Percentiles rank a stretch among this genome's conserved stretches.
These are phyloP conservation scores for Ophiostoma sp. DNA, from an alignment of 2,329 filamentous ascomycete genomes.

Conservation along the genomic window DNA sequence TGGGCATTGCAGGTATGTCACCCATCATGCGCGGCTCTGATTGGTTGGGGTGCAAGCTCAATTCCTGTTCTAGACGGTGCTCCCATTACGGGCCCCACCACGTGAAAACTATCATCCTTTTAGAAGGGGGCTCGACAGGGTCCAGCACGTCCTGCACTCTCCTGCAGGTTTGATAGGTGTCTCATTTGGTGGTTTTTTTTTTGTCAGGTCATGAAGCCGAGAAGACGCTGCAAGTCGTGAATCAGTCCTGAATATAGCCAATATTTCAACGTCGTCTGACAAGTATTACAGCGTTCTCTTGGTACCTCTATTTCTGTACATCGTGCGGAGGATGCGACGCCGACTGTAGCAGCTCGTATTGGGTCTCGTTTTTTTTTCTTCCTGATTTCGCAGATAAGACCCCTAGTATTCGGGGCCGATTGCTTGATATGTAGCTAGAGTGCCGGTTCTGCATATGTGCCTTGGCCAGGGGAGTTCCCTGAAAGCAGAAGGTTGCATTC, in stretches of 20 bases:
- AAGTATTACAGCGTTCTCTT: background rate
- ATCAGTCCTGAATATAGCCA: background rate
- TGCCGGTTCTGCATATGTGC: background rate
- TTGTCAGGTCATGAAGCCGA: background rate
- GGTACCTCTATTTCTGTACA: background rate
- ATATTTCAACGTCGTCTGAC: background rate
- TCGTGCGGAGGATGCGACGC: background rate
- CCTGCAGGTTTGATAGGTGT: background rate
- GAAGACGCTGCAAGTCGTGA: background rate
- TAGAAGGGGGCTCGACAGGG: background rate
- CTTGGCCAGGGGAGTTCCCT: slow-evolving; percentile 11
- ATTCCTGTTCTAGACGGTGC: slow-evolving; percentile 1
- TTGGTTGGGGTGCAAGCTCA: background rate
- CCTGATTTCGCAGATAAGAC: slow-evolving; percentile 9
- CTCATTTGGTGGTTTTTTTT: background rate
- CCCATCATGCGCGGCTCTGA: background rate
- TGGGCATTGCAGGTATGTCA: slow-evolving; percentile 9
- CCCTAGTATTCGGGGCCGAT: background rate
- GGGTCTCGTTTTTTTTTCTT: slow-evolving; percentile 10
- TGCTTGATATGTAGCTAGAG: background rate
- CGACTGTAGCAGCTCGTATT: background rate
- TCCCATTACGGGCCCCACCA: background rate
- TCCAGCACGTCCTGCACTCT: background rate
- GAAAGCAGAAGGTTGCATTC: slow-evolving; percentile 11
- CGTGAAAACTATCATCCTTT: background rate